phyloP scores from a whole-genome alignment of 495 filamentous ascomycete species.

The Annulohypoxylon moriforme region DNA sequence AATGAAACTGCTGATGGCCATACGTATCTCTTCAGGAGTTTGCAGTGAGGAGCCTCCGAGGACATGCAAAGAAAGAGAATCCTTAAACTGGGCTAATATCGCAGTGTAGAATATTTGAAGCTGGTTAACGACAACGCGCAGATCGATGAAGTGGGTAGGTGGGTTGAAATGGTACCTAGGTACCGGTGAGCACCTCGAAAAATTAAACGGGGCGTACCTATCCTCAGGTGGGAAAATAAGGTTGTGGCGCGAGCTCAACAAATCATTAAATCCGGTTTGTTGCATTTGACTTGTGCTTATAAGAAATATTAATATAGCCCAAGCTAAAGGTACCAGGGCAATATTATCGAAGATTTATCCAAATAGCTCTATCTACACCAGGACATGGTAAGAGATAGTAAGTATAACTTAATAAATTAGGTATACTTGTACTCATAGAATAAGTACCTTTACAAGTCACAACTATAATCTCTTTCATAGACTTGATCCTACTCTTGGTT shows the following conservation, averaged over 20 bases:
- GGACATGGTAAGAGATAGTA: too few species aligned
- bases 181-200: slow-evolving; percentile 3
- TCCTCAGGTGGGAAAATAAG: neutral
- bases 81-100: neutral
- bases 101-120: slow-evolving; percentile 13
- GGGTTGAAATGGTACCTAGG: slow-evolving; percentile 2
- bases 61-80: slow-evolving; percentile 1
- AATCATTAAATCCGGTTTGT: neutral
- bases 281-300: neutral
- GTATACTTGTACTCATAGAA: too few species aligned
- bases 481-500: neutral
- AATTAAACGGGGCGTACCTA: neutral
- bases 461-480: neutral
- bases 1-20: neutral
- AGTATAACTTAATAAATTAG: too few species aligned
- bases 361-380: too few species aligned
- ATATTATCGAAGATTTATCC: neutral
- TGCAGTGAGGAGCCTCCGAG: neutral
- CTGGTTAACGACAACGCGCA: slow-evolving; percentile 9
- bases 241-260: slow-evolving; percentile 35
- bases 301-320: neutral
- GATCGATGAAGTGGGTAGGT: slow-evolving; percentile 27
- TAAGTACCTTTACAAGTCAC: too few species aligned
- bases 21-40: slow-evolving; percentile 5
- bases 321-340: neutral